Evolutionary conservation across 2,329 filamentous ascomycete genomes (phyloP).

Genomic region (Penicillium glabrum): DNA sequence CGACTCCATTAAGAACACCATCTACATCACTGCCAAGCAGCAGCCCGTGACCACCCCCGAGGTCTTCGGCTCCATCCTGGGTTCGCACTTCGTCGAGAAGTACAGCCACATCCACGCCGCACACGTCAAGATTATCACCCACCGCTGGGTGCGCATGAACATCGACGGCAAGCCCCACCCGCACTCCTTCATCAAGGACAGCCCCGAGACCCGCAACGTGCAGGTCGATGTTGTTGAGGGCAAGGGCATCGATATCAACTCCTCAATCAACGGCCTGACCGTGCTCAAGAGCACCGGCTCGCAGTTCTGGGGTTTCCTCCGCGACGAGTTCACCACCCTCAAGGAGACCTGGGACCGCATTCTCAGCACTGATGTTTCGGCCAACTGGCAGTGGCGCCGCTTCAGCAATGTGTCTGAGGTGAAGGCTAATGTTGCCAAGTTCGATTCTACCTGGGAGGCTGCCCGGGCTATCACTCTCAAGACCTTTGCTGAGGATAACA

Average conservation of each 20-base stretch:
- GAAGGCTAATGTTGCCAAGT: slow-evolving; percentile 61
- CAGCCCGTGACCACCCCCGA: slow-evolving; percentile 90
- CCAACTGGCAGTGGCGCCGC: slow-evolving; percentile 78
- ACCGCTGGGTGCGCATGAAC: slow-evolving; percentile 88
- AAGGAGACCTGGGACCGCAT: slow-evolving; percentile 93
- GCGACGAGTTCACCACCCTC: slow-evolving; percentile 90
- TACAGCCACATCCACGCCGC: slow-evolving; percentile 87
- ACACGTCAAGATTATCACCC: slow-evolving; percentile 76
- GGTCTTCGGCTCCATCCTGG: slow-evolving; percentile 81
- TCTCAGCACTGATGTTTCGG: slow-evolving; percentile 88
- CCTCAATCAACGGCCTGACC: slow-evolving; percentile 75
- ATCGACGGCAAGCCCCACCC: slow-evolving; percentile 88
- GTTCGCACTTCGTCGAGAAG: slow-evolving; percentile 81
- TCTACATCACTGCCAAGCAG: slow-evolving; percentile 93
- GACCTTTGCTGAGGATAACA: slow-evolving; percentile 86
- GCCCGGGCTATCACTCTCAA: slow-evolving; percentile 86
- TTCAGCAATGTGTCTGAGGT: slow-evolving; percentile 70
- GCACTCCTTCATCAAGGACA: slow-evolving; percentile 90
- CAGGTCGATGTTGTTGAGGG: slow-evolving; percentile 68
- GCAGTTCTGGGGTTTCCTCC: slow-evolving; percentile 90
- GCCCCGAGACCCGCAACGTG: slow-evolving; percentile 81
- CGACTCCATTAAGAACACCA: slow-evolving; percentile 97
- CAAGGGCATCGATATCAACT: slow-evolving; percentile 72
- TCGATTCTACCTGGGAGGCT: slow-evolving; percentile 74
- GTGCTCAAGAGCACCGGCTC: slow-evolving; percentile 97